Percentiles rank a stretch among this genome's conserved stretches.
Evolutionary conservation across 2,329 filamentous ascomycete genomes (phyloP).

Genomic region (Talaromyces sp.): DNA sequence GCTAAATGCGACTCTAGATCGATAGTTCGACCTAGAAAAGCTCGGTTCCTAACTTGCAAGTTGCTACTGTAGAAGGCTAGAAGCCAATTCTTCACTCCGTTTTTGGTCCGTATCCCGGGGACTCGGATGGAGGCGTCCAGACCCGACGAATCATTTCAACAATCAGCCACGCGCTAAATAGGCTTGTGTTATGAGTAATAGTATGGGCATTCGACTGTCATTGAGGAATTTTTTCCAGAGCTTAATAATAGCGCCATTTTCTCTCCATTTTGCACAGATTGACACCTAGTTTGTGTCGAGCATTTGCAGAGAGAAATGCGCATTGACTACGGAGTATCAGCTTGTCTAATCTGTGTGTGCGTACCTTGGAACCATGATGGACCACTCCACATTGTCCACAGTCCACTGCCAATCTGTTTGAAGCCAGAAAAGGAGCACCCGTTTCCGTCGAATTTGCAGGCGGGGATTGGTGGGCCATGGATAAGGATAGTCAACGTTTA

Average conservation of each 20-base stretch:
- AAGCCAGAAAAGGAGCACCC: not conserved
- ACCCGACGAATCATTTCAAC: not conserved
- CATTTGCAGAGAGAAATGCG: not conserved
- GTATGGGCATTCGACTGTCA: too few relatives aligned
- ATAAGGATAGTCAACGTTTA: not conserved
- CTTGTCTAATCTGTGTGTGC: not conserved
- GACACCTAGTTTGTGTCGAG: not conserved
- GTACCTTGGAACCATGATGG: not conserved
- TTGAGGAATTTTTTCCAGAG: not conserved
- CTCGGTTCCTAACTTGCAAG: not conserved
- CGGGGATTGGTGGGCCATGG: not conserved
- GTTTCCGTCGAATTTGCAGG: not conserved
- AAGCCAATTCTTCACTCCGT: not conserved
- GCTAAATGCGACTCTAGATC: not conserved
- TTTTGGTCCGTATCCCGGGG: not conserved
- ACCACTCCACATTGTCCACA: not conserved
- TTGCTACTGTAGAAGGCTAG: too few relatives aligned
- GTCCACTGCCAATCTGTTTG: not conserved
- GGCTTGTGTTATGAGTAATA: not conserved
- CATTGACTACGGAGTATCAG: not conserved
- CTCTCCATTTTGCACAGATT: not conserved
- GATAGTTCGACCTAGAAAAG: not conserved
- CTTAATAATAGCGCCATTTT: not conserved
- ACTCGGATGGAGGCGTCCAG: not conserved
- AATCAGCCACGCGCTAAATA: not conserved